A percentile compares a stretch with the other conserved stretches of the same genome.
phyloP scores from a whole-genome alignment of 768 basidiomycete species.

The Tephrocybe sp. region DNA sequence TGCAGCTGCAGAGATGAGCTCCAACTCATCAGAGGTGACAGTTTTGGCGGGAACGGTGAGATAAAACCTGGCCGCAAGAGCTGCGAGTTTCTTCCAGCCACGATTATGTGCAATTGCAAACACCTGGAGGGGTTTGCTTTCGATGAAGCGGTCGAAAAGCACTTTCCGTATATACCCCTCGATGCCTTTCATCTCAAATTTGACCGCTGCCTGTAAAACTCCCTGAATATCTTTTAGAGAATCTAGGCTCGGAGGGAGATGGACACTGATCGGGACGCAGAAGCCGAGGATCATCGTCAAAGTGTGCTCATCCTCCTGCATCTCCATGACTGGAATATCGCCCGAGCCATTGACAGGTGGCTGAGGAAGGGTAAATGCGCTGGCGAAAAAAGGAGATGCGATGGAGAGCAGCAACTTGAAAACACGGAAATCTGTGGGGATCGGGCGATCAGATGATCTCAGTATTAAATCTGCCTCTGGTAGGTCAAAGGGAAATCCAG shows the following conservation, averaged over 20 bases:
- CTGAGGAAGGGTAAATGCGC: conserved; percentile 54
- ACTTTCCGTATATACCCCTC: conserved; percentile 33
- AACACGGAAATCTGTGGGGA: conserved; percentile 47
- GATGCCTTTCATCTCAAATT: conserved; percentile 50
- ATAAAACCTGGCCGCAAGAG: conserved; percentile 31
- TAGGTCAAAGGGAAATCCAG: conserved; percentile 43
- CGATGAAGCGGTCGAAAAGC: too few relatives aligned
- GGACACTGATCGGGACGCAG: conserved; percentile 47
- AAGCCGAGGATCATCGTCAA: conserved; percentile 42
- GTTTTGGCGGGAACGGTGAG: conserved; percentile 30
- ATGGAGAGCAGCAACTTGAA: conserved; percentile 56
- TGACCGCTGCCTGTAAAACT: conserved; percentile 46
- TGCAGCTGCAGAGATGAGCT: conserved; percentile 38
- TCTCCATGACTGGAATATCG: conserved; percentile 42
- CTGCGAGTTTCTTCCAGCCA: conserved; percentile 33
- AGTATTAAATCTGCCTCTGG: conserved; percentile 51
- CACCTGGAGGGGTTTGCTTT: conserved; percentile 31
- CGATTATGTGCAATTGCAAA: conserved; percentile 42
- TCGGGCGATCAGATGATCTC: conserved; percentile 45
- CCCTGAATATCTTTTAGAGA: conserved; percentile 41
- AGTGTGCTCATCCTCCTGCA: conserved; percentile 44
- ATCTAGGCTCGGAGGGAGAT: conserved; percentile 27
- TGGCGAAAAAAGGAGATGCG: conserved; percentile 57
- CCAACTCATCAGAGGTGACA: conserved; percentile 33
- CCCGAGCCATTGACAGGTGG: conserved; percentile 33